phyloP scores from a whole-genome alignment of 345 rosid species.

The Euclidium syriacum region DNA sequence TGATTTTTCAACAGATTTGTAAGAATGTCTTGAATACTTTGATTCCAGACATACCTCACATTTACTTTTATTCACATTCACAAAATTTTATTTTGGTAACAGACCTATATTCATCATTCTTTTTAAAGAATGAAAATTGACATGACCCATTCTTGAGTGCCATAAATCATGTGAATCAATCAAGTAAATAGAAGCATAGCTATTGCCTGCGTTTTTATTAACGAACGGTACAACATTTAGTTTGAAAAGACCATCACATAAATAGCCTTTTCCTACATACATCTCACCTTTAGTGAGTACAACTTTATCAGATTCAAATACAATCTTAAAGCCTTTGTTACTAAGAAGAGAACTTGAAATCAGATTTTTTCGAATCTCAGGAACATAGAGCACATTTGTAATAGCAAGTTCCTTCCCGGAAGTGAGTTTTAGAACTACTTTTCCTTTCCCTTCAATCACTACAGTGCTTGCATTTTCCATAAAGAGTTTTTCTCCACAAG shows the following conservation, averaged over 20 bases:
- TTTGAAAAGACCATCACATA: background rate
- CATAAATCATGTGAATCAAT: background rate
- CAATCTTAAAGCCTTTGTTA: background rate
- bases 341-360: background rate
- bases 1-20: background rate
- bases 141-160: background rate
- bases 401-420: background rate
- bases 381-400: background rate
- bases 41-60: background rate
- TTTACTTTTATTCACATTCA: background rate
- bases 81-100: background rate
- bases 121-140: background rate
- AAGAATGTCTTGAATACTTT: background rate
- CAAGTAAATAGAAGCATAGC: background rate
- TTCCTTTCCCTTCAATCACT: background rate
- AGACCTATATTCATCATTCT: background rate
- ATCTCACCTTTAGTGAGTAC: constrained; percentile 1
- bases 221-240: background rate
- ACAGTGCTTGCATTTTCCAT: background rate
- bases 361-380: background rate
- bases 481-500: background rate
- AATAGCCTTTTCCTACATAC: background rate
- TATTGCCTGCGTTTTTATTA: background rate
- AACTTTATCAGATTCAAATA: background rate
- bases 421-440: background rate